phyloP scores from a whole-genome alignment of 208 protist species.

The Strigomonas oncopelti region DNA sequence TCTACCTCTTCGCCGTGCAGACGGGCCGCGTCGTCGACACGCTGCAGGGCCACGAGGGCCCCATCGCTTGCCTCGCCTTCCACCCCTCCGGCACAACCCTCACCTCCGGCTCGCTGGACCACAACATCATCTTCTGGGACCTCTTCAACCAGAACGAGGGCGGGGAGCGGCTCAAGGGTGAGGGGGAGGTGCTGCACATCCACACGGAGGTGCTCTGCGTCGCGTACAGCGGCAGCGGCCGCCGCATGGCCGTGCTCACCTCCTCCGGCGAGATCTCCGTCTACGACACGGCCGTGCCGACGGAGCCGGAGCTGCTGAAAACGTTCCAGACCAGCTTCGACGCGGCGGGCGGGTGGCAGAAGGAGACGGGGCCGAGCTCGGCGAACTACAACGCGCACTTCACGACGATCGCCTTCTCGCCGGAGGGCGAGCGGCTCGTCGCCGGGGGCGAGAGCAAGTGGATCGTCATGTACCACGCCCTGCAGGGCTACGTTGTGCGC shows the following conservation, averaged over 20 bases:
- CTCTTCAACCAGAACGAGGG: slow-evolving; percentile 84
- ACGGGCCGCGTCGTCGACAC: slow-evolving; percentile 88
- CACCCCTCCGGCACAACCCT: slow-evolving; percentile 84
- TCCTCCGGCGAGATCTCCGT: slow-evolving; percentile 82
- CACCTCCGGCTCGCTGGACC: slow-evolving; percentile 82
- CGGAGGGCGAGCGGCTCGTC: slow-evolving; percentile 84
- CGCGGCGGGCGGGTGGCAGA: slow-evolving; percentile 82
- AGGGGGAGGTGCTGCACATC: slow-evolving; percentile 79
- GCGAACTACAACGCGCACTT: slow-evolving; percentile 81
- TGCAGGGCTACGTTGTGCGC: slow-evolving; percentile 82
- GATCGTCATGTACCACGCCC: slow-evolving; percentile 85
- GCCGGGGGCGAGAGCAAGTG: slow-evolving; percentile 88
- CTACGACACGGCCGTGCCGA: slow-evolving; percentile 79
- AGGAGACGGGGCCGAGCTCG: slow-evolving; percentile 74
- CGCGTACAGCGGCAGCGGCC: slow-evolving; percentile 80
- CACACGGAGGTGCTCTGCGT: slow-evolving; percentile 80
- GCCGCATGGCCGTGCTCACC: slow-evolving; percentile 80
- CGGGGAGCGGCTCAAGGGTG: slow-evolving; percentile 82
- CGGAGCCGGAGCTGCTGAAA: slow-evolving; percentile 82
- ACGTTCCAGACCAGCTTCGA: slow-evolving; percentile 84
- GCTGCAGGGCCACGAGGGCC: slow-evolving; percentile 86
- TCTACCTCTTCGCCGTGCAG: slow-evolving; percentile 90
- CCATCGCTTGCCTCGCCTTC: slow-evolving; percentile 86
- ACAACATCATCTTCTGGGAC: slow-evolving; percentile 88
- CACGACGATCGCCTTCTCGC: slow-evolving; percentile 83